Percentiles rank a stretch among this genome's conserved stretches.
Conservation (phyloP, 192 early-diverging fungal genomes). For the Funneliformis mosseae region DNA sequence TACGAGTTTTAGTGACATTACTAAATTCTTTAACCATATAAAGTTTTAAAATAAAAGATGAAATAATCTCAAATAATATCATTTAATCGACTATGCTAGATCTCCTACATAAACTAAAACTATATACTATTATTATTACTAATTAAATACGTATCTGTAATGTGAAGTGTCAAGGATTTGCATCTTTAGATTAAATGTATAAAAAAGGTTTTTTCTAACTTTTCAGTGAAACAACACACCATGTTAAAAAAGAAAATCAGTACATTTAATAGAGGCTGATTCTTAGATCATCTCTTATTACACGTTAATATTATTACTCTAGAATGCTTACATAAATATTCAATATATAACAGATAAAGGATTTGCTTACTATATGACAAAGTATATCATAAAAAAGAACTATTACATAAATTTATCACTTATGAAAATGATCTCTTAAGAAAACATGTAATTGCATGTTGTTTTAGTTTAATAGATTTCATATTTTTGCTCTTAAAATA, state of each 20-base stretch:
- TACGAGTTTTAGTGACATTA: too few species aligned
- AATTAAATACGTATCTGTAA: neutral
- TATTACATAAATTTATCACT: neutral
- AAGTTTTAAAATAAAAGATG: too few species aligned
- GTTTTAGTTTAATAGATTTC: neutral
- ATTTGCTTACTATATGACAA: neutral
- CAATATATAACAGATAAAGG: conserved; percentile 11
- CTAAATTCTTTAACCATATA: too few species aligned
- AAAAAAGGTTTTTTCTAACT: neutral
- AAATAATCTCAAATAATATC: neutral
- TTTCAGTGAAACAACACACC: neutral
- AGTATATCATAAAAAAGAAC: neutral
- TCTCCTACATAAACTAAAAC: neutral
- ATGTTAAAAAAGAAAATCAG: neutral
- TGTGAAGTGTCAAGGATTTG: neutral
- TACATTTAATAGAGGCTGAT: neutral
- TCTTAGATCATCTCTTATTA: neutral
- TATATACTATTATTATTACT: neutral
- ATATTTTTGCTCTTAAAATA: neutral
- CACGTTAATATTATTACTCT: neutral
- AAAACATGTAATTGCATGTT: neutral
- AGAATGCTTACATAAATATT: neutral
- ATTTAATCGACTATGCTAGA: neutral
- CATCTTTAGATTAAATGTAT: neutral
- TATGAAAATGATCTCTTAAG: neutral